phyloP scores from a whole-genome alignment of 192 early-diverging fungal genomes.

The Kickxella alabastrina region DNA sequence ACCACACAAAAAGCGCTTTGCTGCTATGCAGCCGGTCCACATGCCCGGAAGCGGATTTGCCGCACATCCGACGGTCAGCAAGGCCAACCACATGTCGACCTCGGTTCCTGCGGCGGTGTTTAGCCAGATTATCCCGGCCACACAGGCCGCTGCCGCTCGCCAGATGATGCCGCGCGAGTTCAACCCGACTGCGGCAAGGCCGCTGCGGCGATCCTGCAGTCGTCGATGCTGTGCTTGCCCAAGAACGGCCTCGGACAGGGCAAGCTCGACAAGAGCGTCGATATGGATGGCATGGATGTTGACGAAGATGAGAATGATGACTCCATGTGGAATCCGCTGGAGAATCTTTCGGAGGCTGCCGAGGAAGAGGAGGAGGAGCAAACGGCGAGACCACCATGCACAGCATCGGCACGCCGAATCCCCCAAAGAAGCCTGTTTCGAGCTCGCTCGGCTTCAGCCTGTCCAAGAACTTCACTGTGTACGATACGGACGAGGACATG shows the following conservation, averaged over 20 bases:
- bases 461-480: constrained; percentile 11
- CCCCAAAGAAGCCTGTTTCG: too few relatives aligned
- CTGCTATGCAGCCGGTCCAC: constrained; percentile 1
- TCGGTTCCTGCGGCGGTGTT: constrained; percentile 51
- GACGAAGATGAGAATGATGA: background rate
- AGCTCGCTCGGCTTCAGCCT: constrained; percentile 35
- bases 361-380: constrained; percentile 30
- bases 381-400: too few relatives aligned
- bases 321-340: constrained; percentile 26
- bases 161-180: constrained; percentile 55
- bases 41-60: background rate
- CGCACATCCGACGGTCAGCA: background rate
- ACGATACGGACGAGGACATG: constrained; percentile 43
- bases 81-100: constrained; percentile 40
- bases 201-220: constrained; percentile 46
- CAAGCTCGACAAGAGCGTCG: constrained; percentile 27
- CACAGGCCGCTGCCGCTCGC: constrained; percentile 49
- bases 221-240: constrained; percentile 46
- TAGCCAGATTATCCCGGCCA: constrained; percentile 53
- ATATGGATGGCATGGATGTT: background rate
- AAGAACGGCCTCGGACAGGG: constrained; percentile 52
- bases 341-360: constrained; percentile 37
- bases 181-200: constrained; percentile 45
- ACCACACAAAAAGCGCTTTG: constrained; percentile 25
- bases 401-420: too few relatives aligned